phyloP scores from a whole-genome alignment of 2,329 filamentous ascomycete species.

The Cordyceps militaris region DNA sequence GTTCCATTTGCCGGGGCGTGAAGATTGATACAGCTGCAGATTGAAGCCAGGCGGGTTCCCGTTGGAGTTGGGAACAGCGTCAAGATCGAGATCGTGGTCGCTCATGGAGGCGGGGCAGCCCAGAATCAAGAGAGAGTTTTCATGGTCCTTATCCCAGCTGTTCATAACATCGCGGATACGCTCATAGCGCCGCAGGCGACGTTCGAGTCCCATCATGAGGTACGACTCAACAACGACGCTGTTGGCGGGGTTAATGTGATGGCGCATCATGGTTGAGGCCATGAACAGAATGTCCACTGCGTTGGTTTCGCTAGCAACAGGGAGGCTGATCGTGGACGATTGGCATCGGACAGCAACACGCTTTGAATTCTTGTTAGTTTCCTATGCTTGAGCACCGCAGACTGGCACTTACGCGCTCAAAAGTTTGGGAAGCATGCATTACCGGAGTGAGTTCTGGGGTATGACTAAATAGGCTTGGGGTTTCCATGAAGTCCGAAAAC shows the following conservation, averaged over 20 bases:
- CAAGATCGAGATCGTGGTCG: conserved; percentile 55
- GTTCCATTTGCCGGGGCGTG: conserved; percentile 77
- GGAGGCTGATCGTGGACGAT: conserved; percentile 61
- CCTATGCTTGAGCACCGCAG: not conserved
- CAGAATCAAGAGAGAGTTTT: conserved; percentile 66
- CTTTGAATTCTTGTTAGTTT: conserved; percentile 27
- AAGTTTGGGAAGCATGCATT: conserved; percentile 21
- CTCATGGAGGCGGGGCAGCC: conserved; percentile 49
- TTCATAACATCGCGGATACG: conserved; percentile 81
- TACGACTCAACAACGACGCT: conserved; percentile 76
- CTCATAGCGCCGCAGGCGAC: conserved; percentile 79
- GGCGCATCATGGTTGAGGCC: conserved; percentile 55
- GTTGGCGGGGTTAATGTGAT: conserved; percentile 55
- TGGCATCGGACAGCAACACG: conserved; percentile 67
- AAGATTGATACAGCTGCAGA: conserved; percentile 72
- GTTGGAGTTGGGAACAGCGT: conserved; percentile 50
- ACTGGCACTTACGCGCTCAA: conserved; percentile 58
- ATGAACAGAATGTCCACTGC: conserved; percentile 64
- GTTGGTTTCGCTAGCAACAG: conserved; percentile 68
- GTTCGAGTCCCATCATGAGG: conserved; percentile 66
- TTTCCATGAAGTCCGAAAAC: not conserved
- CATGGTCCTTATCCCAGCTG: conserved; percentile 78
- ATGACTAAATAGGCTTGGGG: not conserved
- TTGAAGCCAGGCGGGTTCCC: conserved; percentile 59
- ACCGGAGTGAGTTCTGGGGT: not conserved